phyloP scores from a whole-genome alignment of 495 filamentous ascomycete species.

The Aspergillus homomorphus region DNA sequence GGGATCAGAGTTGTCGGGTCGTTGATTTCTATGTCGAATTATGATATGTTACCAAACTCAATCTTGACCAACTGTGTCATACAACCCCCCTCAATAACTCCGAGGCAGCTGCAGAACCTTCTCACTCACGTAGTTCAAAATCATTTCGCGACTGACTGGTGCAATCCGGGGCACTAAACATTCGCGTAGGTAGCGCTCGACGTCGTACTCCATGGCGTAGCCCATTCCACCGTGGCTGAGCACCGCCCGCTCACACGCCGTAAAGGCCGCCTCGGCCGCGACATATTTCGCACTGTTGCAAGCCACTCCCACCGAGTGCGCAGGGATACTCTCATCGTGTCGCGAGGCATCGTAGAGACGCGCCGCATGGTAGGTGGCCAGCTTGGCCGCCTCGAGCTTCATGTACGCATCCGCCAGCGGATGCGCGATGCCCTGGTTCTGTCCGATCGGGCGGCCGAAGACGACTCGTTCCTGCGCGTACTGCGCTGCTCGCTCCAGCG shows the following conservation, averaged over 20 bases:
- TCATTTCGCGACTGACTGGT: slow-evolving; percentile 76
- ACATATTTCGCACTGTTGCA: slow-evolving; percentile 76
- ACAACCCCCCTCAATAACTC: slow-evolving; percentile 40
- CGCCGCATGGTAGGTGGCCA: slow-evolving; percentile 75
- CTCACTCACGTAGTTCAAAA: slow-evolving; percentile 75
- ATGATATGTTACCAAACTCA: neutral
- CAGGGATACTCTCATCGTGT: slow-evolving; percentile 52
- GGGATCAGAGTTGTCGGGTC: neutral
- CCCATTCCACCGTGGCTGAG: slow-evolving; percentile 72
- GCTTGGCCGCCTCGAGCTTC: slow-evolving; percentile 75
- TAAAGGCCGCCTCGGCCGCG: slow-evolving; percentile 75
- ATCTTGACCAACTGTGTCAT: neutral
- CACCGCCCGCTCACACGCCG: slow-evolving; percentile 67
- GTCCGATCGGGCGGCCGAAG: slow-evolving; percentile 67
- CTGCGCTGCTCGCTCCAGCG: slow-evolving; percentile 58
- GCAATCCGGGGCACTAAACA: slow-evolving; percentile 73
- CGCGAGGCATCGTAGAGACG: slow-evolving; percentile 61
- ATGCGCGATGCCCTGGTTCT: slow-evolving; percentile 74
- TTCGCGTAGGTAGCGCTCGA: slow-evolving; percentile 73
- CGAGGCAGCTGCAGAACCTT: slow-evolving; percentile 57
- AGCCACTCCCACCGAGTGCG: slow-evolving; percentile 65
- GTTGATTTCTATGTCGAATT: too few relatives aligned
- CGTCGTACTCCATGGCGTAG: slow-evolving; percentile 75
- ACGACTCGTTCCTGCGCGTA: slow-evolving; percentile 69
- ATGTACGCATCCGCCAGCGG: slow-evolving; percentile 73